These are phyloP conservation scores for Trichoderma endophyticum DNA, from an alignment of 2,329 filamentous ascomycete species.

Conservation along the genomic window DNA sequence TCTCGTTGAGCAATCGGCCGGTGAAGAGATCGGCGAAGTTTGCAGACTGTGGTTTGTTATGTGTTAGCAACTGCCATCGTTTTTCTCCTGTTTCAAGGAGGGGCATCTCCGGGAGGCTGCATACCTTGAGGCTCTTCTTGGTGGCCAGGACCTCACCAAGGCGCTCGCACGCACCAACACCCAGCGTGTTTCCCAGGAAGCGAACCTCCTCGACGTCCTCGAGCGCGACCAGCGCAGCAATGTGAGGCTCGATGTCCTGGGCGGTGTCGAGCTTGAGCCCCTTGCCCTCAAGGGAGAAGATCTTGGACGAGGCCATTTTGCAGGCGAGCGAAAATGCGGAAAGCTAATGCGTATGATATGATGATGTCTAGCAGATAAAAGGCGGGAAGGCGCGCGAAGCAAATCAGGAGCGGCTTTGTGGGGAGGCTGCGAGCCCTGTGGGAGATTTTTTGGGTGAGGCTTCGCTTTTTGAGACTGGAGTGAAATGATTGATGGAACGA, in stretches of 20 bases:
- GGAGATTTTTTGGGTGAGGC: conserved; percentile 9
- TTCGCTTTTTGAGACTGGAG: not conserved
- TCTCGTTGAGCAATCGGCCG: conserved; percentile 86
- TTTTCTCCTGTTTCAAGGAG: not conserved
- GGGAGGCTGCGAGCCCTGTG: conserved; percentile 16
- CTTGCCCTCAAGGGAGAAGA: conserved; percentile 90
- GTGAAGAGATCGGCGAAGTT: conserved; percentile 99
- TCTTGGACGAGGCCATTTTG: conserved; percentile 34
- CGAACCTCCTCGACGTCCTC: conserved; percentile 79
- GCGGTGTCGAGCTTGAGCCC: conserved; percentile 89
- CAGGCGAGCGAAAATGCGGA: conserved; percentile 6
- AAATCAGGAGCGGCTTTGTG: conserved; percentile 6
- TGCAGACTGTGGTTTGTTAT: conserved; percentile 52
- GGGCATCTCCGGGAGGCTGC: conserved; percentile 20
- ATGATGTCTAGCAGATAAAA: not conserved
- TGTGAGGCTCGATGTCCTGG: conserved; percentile 80
- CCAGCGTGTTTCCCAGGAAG: conserved; percentile 87
- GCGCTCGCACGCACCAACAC: conserved; percentile 80
- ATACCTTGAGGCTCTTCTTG: conserved; percentile 76
- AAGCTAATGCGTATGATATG: conserved; percentile 4
- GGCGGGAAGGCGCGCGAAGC: not conserved
- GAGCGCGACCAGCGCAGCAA: conserved; percentile 69
- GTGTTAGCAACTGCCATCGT: not conserved
- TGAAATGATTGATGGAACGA: conserved; percentile 5
- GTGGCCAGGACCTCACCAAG: conserved; percentile 79